These are phyloP conservation scores for Komagataella pseudopastoris DNA, from an alignment of 805 yeast genomes.

Conservation along the genomic window DNA sequence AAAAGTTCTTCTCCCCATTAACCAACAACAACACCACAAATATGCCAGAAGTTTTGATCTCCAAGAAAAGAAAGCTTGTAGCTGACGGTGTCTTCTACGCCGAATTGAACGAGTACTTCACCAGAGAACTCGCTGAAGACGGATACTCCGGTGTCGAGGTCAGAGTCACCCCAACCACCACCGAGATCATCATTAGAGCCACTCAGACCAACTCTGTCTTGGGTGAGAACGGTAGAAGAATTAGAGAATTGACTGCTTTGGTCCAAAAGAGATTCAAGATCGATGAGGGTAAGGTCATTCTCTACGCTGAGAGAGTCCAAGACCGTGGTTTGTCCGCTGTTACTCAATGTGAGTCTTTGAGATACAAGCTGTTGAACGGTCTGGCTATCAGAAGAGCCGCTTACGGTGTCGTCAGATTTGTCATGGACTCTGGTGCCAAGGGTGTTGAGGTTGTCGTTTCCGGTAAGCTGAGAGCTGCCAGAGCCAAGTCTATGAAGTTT, in stretches of 20 bases:
- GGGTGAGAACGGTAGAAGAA: slow-evolving; percentile 99
- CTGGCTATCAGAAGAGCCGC: slow-evolving; percentile 99
- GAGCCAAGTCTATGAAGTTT: slow-evolving; percentile 99
- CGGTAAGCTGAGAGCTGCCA: slow-evolving; percentile 99
- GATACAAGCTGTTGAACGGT: slow-evolving; percentile 96
- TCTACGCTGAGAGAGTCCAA: slow-evolving; percentile 98
- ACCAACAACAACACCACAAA: slow-evolving; percentile 1
- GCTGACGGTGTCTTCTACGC: slow-evolving; percentile 99
- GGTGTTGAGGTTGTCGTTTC: slow-evolving; percentile 99
- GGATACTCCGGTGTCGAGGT: slow-evolving; percentile 99
- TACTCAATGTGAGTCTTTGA: slow-evolving; percentile 98
- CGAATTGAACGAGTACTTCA: slow-evolving; percentile 99
- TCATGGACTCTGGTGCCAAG: slow-evolving; percentile 99
- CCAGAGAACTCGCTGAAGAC: slow-evolving; percentile 99
- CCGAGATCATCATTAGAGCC: slow-evolving; percentile 97
- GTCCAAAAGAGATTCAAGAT: slow-evolving; percentile 98
- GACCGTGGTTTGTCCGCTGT: slow-evolving; percentile 99
- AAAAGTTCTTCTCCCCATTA: background rate
- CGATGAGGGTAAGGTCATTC: slow-evolving; percentile 82
- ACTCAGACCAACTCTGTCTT: slow-evolving; percentile 97
- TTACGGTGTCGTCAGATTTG: slow-evolving; percentile 99
- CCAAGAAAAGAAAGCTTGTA: slow-evolving; percentile 98
- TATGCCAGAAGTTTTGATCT: slow-evolving; percentile 38
- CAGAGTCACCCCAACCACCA: slow-evolving; percentile 95
- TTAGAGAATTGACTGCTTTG: slow-evolving; percentile 95